Conservation (phyloP, 2,329 filamentous ascomycete genomes). For the Bipolaris bicolor region DNA sequence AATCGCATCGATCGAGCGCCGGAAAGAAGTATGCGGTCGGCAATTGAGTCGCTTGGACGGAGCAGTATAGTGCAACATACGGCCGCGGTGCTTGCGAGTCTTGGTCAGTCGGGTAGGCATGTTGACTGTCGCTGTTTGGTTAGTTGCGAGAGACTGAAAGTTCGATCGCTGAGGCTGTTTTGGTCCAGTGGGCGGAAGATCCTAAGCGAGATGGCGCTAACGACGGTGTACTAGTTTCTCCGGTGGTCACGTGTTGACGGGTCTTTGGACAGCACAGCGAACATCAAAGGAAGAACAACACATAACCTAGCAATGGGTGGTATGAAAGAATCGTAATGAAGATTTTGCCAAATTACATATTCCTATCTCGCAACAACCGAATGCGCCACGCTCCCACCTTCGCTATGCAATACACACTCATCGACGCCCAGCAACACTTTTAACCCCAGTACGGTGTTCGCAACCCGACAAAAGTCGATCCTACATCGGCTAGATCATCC, state of each 20-base stretch:
- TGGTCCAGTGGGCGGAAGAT: slow-evolving; percentile 18
- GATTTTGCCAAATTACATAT: slow-evolving; percentile 11
- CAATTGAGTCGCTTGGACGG: background rate
- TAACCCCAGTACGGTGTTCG: slow-evolving; percentile 51
- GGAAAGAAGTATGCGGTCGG: background rate
- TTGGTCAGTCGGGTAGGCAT: slow-evolving; percentile 44
- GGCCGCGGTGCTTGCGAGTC: slow-evolving; percentile 71
- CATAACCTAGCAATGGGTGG: too few relatives aligned
- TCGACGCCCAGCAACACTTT: slow-evolving; percentile 8
- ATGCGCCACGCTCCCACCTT: slow-evolving; percentile 11
- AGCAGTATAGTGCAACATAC: slow-evolving; percentile 43
- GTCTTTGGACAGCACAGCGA: background rate
- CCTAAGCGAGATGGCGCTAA: slow-evolving; percentile 24
- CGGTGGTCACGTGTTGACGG: slow-evolving; percentile 8
- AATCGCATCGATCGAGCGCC: background rate
- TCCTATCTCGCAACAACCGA: slow-evolving; percentile 13
- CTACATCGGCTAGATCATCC: slow-evolving; percentile 58
- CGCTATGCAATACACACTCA: slow-evolving; percentile 39
- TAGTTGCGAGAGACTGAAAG: slow-evolving; percentile 29
- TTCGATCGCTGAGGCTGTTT: slow-evolving; percentile 8
- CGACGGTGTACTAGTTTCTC: slow-evolving; percentile 8
- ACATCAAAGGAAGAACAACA: too few relatives aligned
- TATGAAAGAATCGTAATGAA: background rate
- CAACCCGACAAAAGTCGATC: slow-evolving; percentile 48
- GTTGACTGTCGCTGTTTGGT: slow-evolving; percentile 35